Evolutionary conservation across 805 yeast genomes (phyloP).

Genomic region (Schwanniomyces yamadae): DNA sequence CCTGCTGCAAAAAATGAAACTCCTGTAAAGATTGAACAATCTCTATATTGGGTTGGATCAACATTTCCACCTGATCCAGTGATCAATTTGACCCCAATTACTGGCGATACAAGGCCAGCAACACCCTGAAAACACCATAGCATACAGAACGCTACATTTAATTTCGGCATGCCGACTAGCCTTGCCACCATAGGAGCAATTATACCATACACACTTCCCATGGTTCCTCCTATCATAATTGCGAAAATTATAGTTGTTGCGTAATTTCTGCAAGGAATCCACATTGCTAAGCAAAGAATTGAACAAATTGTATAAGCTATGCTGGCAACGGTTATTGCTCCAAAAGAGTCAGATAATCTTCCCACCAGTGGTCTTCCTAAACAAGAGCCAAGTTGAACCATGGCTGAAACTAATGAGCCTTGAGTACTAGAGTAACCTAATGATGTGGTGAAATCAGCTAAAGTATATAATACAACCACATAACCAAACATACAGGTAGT

Average conservation of each 20-base stretch:
- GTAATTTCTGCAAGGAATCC: constrained; percentile 52
- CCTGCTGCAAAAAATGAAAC: constrained; percentile 50
- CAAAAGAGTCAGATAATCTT: constrained; percentile 46
- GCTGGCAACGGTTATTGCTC: constrained; percentile 47
- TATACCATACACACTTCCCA: constrained; percentile 64
- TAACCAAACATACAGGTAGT: constrained; percentile 58
- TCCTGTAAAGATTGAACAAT: constrained; percentile 62
- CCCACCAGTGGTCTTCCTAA: constrained; percentile 60
- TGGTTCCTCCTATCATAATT: constrained; percentile 50
- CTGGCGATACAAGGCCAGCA: constrained; percentile 56
- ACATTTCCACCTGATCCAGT: constrained; percentile 18
- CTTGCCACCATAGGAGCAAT: constrained; percentile 51
- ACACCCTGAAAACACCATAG: constrained; percentile 53
- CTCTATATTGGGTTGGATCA: constrained; percentile 47
- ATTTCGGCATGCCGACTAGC: constrained; percentile 52
- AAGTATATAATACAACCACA: constrained; percentile 55
- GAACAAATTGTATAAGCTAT: constrained; percentile 24
- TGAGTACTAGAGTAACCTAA: constrained; percentile 55
- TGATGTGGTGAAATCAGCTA: constrained; percentile 59
- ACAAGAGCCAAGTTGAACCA: constrained; percentile 57
- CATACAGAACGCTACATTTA: constrained; percentile 51
- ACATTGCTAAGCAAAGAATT: constrained; percentile 34
- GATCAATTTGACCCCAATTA: constrained; percentile 56
- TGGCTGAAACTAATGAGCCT: constrained; percentile 58
- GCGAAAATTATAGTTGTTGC: constrained; percentile 57